Conservation (phyloP, 192 early-diverging fungal species). For the Funneliformis mosseae region DNA sequence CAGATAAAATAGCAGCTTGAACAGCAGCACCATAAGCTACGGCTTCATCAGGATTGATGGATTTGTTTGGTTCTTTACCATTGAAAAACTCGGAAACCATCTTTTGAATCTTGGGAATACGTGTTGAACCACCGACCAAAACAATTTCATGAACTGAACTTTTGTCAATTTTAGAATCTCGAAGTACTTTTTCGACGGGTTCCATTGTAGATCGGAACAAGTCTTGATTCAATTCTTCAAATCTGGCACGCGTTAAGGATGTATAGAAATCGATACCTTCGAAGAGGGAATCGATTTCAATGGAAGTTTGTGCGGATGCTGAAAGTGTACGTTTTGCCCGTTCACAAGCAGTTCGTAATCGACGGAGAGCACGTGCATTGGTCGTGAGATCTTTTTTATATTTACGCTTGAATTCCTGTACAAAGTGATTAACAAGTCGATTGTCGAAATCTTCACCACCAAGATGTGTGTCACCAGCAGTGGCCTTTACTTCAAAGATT, state of each 20-base stretch:
- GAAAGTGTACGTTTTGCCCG: slow-evolving; percentile 97
- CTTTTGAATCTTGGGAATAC: slow-evolving; percentile 65
- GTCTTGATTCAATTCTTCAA: not conserved
- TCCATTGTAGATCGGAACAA: slow-evolving; percentile 56
- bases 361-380: slow-evolving; percentile 92
- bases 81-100: slow-evolving; percentile 95
- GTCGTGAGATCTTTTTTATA: slow-evolving; percentile 90
- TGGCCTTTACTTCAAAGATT: slow-evolving; percentile 83
- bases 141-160: slow-evolving; percentile 38
- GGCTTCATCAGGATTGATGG: slow-evolving; percentile 48
- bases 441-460: not conserved
- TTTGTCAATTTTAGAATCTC: slow-evolving; percentile 96
- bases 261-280: slow-evolving; percentile 99
- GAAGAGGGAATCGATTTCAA: slow-evolving; percentile 94
- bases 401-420: slow-evolving; percentile 97
- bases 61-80: slow-evolving; percentile 99
- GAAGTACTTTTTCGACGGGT: slow-evolving; percentile 96
- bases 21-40: slow-evolving; percentile 99
- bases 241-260: slow-evolving; percentile 62
- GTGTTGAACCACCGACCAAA: not conserved
- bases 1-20: slow-evolving; percentile 96
- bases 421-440: slow-evolving; percentile 64
- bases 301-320: slow-evolving; percentile 88
- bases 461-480: slow-evolving; percentile 97
- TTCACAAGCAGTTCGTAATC: slow-evolving; percentile 96